Percentiles rank a stretch among this genome's conserved stretches.
Evolutionary conservation across 2,329 filamentous ascomycete genomes (phyloP).

Genomic region (Trichoderma asperellum): DNA sequence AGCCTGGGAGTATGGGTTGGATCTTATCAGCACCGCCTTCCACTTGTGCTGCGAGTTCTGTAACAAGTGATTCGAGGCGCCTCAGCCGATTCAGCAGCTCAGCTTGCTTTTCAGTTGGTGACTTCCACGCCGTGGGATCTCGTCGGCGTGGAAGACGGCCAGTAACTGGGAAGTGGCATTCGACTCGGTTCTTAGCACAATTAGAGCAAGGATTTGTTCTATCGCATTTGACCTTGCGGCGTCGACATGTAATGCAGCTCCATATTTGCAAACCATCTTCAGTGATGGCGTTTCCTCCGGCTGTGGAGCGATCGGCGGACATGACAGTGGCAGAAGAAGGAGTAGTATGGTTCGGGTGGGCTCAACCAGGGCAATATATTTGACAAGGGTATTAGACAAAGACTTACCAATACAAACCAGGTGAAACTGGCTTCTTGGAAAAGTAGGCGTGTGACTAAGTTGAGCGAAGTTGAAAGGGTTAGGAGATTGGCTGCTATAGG

Average conservation of each 20-base stretch:
- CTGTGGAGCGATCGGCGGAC: not conserved
- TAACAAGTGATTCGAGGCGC: slow-evolving; percentile 39
- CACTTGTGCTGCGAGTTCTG: slow-evolving; percentile 20
- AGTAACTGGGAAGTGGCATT: slow-evolving; percentile 41
- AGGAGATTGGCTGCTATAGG: not conserved
- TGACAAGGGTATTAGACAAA: not conserved
- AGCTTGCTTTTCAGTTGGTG: slow-evolving; percentile 38
- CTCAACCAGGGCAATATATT: not conserved
- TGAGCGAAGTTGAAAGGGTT: not conserved
- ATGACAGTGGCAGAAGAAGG: not conserved
- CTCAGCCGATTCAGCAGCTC: slow-evolving; percentile 34
- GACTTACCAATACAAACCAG: not conserved
- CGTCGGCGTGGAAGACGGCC: slow-evolving; percentile 38
- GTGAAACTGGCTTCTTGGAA: not conserved
- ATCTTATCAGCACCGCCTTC: not conserved
- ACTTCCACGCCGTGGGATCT: slow-evolving; percentile 28
- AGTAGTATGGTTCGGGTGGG: not conserved
- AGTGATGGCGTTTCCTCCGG: not conserved
- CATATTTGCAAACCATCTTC: slow-evolving; percentile 29
- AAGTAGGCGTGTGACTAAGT: not conserved
- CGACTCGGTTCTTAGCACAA: slow-evolving; percentile 35
- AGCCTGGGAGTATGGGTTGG: not conserved
- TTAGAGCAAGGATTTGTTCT: slow-evolving; percentile 39
- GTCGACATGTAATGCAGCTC: slow-evolving; percentile 41
- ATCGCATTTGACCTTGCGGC: slow-evolving; percentile 41